A percentile compares a stretch with the other conserved stretches of the same genome.
phyloP scores from a whole-genome alignment of 1,139 yeast genomes.

The Debaryomyces psychrophilus region DNA sequence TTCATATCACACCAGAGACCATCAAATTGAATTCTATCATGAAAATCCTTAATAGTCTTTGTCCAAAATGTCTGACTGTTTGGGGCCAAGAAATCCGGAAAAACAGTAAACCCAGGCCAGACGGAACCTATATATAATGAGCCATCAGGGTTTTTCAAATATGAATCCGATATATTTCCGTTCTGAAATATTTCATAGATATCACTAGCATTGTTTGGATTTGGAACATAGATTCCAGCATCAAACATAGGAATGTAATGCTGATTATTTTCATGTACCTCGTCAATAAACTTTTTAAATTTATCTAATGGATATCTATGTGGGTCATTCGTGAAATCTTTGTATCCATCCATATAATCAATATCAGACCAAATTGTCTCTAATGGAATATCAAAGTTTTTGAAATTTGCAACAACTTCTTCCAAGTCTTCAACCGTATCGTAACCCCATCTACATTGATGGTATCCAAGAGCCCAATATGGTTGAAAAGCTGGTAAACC shows the following conservation, averaged over 20 bases:
- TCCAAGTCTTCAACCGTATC: slow-evolving; percentile 19
- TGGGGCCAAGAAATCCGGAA: slow-evolving; percentile 34
- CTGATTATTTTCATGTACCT: slow-evolving; percentile 27
- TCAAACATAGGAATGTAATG: slow-evolving; percentile 38
- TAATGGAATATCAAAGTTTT: slow-evolving; percentile 23
- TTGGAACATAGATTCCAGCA: slow-evolving; percentile 34
- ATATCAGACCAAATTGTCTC: slow-evolving; percentile 30
- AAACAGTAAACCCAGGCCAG: slow-evolving; percentile 35
- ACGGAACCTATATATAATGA: slow-evolving; percentile 28
- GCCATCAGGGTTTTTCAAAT: slow-evolving; percentile 33
- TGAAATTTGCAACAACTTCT: slow-evolving; percentile 24
- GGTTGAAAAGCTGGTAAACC: slow-evolving; percentile 28
- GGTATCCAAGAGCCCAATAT: slow-evolving; percentile 29
- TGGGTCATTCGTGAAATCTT: slow-evolving; percentile 35
- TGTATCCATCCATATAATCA: slow-evolving; percentile 30
- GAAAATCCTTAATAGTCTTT: slow-evolving; percentile 24
- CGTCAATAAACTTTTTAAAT: slow-evolving; percentile 23
- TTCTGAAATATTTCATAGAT: slow-evolving; percentile 26
- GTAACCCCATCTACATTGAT: slow-evolving; percentile 30
- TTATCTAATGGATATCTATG: slow-evolving; percentile 26
- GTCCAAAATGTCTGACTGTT: slow-evolving; percentile 30
- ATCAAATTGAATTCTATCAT: slow-evolving; percentile 27
- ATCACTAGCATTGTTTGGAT: slow-evolving; percentile 27
- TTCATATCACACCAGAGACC: slow-evolving; percentile 43
- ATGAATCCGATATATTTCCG: slow-evolving; percentile 30